Percentiles rank a stretch among this genome's conserved stretches.
Evolutionary conservation across 768 basidiomycete genomes (phyloP).

Genomic region (Suillus lakei): DNA sequence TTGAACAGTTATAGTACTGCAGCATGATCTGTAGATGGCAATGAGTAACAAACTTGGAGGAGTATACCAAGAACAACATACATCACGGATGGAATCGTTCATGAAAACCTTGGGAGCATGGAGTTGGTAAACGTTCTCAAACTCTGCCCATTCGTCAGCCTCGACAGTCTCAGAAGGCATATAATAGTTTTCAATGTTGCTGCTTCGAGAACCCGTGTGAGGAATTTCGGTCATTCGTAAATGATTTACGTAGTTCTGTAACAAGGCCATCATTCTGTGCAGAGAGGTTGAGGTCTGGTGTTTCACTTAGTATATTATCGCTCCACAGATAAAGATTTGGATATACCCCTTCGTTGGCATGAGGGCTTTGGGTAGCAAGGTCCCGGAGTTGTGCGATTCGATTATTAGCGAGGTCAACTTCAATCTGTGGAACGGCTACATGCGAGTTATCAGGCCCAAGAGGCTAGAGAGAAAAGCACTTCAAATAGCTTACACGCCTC

Average conservation of each 20-base stretch:
- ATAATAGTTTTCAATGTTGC: constrained; percentile 54
- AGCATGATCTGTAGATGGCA: constrained; percentile 65
- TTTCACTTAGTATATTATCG: constrained; percentile 8
- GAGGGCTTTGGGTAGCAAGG: constrained; percentile 17
- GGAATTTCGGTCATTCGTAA: constrained; percentile 51
- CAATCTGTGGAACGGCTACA: constrained; percentile 66
- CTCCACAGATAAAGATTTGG: not conserved
- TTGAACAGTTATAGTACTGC: constrained; percentile 86
- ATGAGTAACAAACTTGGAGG: constrained; percentile 17
- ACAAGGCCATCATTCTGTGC: constrained; percentile 58
- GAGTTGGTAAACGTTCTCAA: constrained; percentile 90
- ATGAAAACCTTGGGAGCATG: constrained; percentile 85
- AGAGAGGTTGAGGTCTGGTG: constrained; percentile 30
- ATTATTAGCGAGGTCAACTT: constrained; percentile 59
- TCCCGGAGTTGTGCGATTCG: constrained; percentile 56
- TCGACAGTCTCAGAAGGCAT: constrained; percentile 72
- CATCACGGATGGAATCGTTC: constrained; percentile 79
- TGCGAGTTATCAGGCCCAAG: constrained; percentile 9
- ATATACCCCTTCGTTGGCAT: constrained; percentile 22
- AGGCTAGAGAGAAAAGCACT: constrained; percentile 6
- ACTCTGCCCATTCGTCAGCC: constrained; percentile 75
- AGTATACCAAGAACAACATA: constrained; percentile 42
- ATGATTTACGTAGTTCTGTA: constrained; percentile 64
- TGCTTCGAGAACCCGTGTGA: constrained; percentile 34
- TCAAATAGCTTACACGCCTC: constrained; percentile 60